Base-by-base conservation (phyloP, 306 rosid genomes). In the Fragaria nilgerrensis region DNA sequence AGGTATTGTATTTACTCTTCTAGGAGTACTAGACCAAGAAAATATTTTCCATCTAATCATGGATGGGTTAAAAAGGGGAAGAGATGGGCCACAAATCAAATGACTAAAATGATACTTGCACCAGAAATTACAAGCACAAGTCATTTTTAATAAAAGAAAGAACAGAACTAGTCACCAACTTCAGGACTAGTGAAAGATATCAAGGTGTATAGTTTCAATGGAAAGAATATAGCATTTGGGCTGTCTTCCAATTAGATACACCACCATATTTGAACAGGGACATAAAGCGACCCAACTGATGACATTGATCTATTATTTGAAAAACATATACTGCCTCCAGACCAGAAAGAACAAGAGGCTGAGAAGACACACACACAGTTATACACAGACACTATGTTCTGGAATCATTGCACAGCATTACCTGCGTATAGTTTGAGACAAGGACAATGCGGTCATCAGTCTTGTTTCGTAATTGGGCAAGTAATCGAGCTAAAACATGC, bases 351-450 rank as follows among this genome's bases (percentile, higher is more conserved):
- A 16, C 23, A 5, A 7, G 20, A 16, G 2, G 22, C 12, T 19
- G 25, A 58, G 50, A 16, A 13, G 20, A 69, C 7, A 8, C 10
- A 19, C 25, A 52, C 9, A 44, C 48, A 47, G 17, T 47, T 12
- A 47, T 14, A 47, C 50, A 47, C 50, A 47, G 16, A 47, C 50
- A 78, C 43, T 50, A 72, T 19, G 19, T 13, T 73, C 6, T 73
- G 79, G 22, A 77, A 72, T 27, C 48, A 39, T 72, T 49, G 55
- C 70, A 12, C 27, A 34, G 75, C 75, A 75, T 55, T 87, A 90
- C 98, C 96, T 94, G 98, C 61, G 98, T 94, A 81, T 94, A 94
- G 89, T 94, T 92, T 82, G 98, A 94, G 75, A 94, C 98, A 63
- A 94, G 93, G 73, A 94, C 98, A 75, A 94, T 92, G 48, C 98